These are phyloP conservation scores for Pyrus pyrifolia DNA, from an alignment of 306 rosid genomes.

Conservation along the genomic window DNA sequence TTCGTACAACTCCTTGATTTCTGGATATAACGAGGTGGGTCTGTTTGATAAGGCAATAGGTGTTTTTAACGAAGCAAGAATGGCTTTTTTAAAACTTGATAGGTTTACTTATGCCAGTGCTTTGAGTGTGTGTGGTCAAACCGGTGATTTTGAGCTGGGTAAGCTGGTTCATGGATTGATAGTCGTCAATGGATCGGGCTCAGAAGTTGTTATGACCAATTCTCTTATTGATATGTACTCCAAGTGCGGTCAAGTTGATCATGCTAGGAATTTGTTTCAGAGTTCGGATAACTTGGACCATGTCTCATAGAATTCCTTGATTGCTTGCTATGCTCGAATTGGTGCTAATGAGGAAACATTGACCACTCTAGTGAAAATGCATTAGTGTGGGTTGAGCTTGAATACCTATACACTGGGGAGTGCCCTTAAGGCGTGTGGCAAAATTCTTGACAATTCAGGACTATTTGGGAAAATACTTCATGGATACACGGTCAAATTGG, in stretches of 20 bases:
- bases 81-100: conserved; percentile 21
- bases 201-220: conserved; percentile 25
- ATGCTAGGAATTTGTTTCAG: conserved; percentile 42
- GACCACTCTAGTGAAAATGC: conserved; percentile 35
- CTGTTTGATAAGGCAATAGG: conserved; percentile 6
- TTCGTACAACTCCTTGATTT: conserved; percentile 33
- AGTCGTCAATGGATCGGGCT: conserved; percentile 24
- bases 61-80: conserved; percentile 32
- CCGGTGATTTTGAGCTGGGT: conserved; percentile 24
- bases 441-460: conserved; percentile 4
- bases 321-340: conserved; percentile 40
- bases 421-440: conserved; percentile 42
- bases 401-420: conserved; percentile 50
- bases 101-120: conserved; percentile 40
- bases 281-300: conserved; percentile 30
- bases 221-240: conserved; percentile 56
- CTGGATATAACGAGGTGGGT: conserved; percentile 23
- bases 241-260: conserved; percentile 27
- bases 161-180: conserved; percentile 39
- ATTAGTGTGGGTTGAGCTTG: conserved; percentile 23
- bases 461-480: conserved; percentile 38
- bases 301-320: conserved; percentile 54
- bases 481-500: conserved; percentile 29
- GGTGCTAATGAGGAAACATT: conserved; percentile 25
- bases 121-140: conserved; percentile 27